Base-by-base conservation (phyloP, 2,329 filamentous ascomycete genomes). In the Trichoderma aggressivum region DNA sequence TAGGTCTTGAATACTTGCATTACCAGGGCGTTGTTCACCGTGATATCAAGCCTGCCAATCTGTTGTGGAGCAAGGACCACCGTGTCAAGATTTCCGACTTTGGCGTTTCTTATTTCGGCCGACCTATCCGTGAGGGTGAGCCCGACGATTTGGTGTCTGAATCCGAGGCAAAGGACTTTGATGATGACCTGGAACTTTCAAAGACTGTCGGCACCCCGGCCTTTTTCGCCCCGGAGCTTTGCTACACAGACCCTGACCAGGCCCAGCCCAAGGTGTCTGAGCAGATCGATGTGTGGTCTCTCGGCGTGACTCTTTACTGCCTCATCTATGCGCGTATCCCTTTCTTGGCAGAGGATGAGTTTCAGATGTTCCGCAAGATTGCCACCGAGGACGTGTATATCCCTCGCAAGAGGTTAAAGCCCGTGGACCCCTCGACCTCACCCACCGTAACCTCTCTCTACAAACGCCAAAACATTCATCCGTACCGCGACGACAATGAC, bases 31-130 rank as follows among this genome's bases (percentile, higher is more conserved):
- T 95, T 58, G 92, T 94, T 30, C 92, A 95, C 77, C 89, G 92
- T 63, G 92, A 95, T 77, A 94, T 95, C 80, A 95, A 94, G 78
- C 92, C 92, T 1, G 94, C 95, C 47, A 98, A 98, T 79, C 86
- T 99, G 7, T 86, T 99, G 7, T 94, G 95, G 84, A 97, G 94
- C 64, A 90, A 85, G 76, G 91, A 94, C 74, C 90, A 94, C 75
- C 90, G 91, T 16, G 93, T 98, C 78, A 99, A 99, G 85, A 99
- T 99, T 72, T 98, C 96, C 6, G 96, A 99, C 78, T 99, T 99
- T 83, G 96, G 96, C 36, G 96, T 99, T 1, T 99, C 96, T 1
- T 99, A 98, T 80, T 93, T 99, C 73, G 96, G 96, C 32, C 90
- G 94, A 64, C 94, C 94, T 1, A 92, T 94, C 71, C 88, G 93